A percentile compares a stretch with the other conserved stretches of the same genome.
These are phyloP conservation scores for Ustilago shanxiensis DNA, from an alignment of 1,284 basidiomycete genomes.

Conservation along the genomic window DNA sequence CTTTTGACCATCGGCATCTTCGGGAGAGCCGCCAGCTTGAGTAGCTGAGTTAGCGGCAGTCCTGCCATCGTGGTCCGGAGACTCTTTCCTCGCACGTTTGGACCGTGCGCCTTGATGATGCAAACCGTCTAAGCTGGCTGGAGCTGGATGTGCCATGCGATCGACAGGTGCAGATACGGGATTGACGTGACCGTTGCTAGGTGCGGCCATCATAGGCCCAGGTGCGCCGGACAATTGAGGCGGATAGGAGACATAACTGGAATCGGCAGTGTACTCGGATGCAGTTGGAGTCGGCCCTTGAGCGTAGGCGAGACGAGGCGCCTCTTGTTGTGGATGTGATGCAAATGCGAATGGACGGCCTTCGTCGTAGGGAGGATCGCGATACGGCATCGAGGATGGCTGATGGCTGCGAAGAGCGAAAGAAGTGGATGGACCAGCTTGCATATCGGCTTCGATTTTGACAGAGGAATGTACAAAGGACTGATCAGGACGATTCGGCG, in stretches of 20 bases:
- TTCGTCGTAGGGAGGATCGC: constrained; percentile 21
- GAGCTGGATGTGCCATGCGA: constrained; percentile 12
- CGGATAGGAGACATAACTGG: constrained; percentile 23
- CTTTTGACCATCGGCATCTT: constrained; percentile 29
- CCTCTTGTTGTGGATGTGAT: constrained; percentile 20
- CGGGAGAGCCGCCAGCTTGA: constrained; percentile 9
- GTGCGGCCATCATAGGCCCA: not conserved
- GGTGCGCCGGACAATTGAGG: constrained; percentile 16
- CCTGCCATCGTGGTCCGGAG: constrained; percentile 21
- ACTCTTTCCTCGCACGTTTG: constrained; percentile 32
- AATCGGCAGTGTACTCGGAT: constrained; percentile 10
- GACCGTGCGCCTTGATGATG: constrained; percentile 13
- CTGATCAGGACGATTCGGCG: constrained; percentile 15
- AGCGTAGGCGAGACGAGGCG: constrained; percentile 13
- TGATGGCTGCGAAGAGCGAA: constrained; percentile 17
- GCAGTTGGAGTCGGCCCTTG: constrained; percentile 12
- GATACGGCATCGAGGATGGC: constrained; percentile 24
- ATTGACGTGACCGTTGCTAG: constrained; percentile 18
- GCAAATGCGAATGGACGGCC: constrained; percentile 20
- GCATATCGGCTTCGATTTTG: constrained; percentile 22
- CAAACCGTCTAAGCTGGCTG: not conserved
- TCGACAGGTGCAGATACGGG: constrained; percentile 1
- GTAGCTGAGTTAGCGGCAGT: not conserved
- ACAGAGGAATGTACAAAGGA: constrained; percentile 13
- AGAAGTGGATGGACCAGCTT: constrained; percentile 20